A percentile compares a stretch with the other conserved stretches of the same genome.
Evolutionary conservation across 352 stramenopile species (phyloP).

Genomic region (Blastocystis sp.): DNA sequence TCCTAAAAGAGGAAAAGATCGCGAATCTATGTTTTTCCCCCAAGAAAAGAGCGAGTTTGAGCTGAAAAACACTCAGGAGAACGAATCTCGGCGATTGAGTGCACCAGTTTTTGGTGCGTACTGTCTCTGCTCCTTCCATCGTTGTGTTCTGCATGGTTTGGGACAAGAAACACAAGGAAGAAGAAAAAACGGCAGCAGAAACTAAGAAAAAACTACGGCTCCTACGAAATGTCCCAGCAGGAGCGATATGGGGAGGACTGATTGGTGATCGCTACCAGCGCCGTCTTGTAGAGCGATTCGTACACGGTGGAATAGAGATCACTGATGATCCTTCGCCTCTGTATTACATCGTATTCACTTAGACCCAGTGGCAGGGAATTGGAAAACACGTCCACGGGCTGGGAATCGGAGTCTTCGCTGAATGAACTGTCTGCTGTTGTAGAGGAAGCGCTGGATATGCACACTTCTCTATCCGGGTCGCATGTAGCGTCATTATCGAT

Average conservation of each 20-base stretch:
- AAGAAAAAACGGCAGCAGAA: constrained; percentile 12
- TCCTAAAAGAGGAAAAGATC: not conserved
- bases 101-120: not conserved
- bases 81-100: not conserved
- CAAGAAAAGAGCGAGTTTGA: not conserved
- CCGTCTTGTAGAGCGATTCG: not conserved
- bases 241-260: constrained; percentile 4
- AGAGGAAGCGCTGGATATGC: not conserved
- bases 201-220: not conserved
- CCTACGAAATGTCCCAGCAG: constrained; percentile 40
- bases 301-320: not conserved
- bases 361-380: not conserved
- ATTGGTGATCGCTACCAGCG: not conserved
- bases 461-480: not conserved
- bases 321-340: not conserved
- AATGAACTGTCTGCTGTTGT: not conserved
- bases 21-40: no score
- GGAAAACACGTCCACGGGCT: not conserved
- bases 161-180: not conserved
- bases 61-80: not conserved
- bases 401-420: not conserved
- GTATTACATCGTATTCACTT: no score
- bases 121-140: not conserved
- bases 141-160: not conserved
- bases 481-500: not conserved